A percentile compares a stretch with the other conserved stretches of the same genome.
Evolutionary conservation across 2,329 filamentous ascomycete genomes (phyloP).

Genomic region (Xylariaceae sp.): DNA sequence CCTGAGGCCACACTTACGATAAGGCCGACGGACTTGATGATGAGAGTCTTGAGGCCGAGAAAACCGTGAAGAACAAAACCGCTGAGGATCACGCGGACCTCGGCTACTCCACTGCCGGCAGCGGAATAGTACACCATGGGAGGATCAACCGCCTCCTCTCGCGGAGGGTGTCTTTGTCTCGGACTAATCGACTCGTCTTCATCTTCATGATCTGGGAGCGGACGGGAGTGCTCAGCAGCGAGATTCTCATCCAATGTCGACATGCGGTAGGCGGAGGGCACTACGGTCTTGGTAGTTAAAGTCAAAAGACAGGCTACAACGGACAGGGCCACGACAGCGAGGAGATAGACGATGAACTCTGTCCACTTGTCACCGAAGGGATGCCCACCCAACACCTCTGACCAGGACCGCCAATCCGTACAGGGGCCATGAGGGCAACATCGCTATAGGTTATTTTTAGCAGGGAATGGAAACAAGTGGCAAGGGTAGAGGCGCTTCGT

Average conservation of each 20-base stretch:
- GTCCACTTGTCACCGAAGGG: constrained; percentile 56
- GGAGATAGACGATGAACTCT: constrained; percentile 75
- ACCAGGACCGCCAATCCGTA: constrained; percentile 57
- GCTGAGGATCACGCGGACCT: constrained; percentile 96
- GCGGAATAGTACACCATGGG: constrained; percentile 95
- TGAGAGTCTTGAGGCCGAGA: constrained; percentile 79
- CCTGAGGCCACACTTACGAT: constrained; percentile 90
- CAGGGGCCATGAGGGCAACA: constrained; percentile 57
- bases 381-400: constrained; percentile 44
- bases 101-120: constrained; percentile 91
- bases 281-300: constrained; percentile 86
- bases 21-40: constrained; percentile 80
- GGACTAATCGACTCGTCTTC: constrained; percentile 46
- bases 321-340: constrained; percentile 68
- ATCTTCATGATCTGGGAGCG: constrained; percentile 36
- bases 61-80: constrained; percentile 97
- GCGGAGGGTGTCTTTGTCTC: constrained; percentile 20
- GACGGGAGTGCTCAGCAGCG: constrained; percentile 57
- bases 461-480: not conserved
- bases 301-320: constrained; percentile 75
- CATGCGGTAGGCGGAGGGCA: constrained; percentile 83
- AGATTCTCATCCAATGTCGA: constrained; percentile 92
- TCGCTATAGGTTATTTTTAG: constrained; percentile 35
- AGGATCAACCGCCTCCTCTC: constrained; percentile 37
- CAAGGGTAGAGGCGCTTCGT: not conserved